Evolutionary conservation across 495 filamentous ascomycete species (phyloP), one percentile per base, ranked within the genome.

Genomic region (Penicillium coffeae): DNA sequence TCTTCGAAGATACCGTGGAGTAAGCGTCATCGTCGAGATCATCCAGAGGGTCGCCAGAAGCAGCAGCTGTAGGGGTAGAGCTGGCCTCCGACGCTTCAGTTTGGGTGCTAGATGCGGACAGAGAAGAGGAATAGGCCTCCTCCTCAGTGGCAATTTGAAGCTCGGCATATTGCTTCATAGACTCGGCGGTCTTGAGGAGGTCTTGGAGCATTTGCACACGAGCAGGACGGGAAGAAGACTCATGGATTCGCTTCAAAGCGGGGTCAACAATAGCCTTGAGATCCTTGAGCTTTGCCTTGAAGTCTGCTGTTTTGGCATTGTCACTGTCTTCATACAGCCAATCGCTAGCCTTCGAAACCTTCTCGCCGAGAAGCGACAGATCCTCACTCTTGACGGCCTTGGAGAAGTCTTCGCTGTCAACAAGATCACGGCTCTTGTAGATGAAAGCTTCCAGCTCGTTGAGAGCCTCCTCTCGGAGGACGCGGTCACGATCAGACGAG

Each of bases 371-470:
- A 20, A 59, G 56, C 3, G 70, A 60, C 22, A 88, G 75, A 51
- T 88, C 78, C 16, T 78, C 77, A 1, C 75, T 63, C 38, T 84
- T 91, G 38, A 90, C 82, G 10, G 76, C 81, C 9, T 71, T 75
- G 34, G 84, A 69, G 65, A 96, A 96, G 13, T 77, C 78, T 46
- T 86, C 81, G 51, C 87, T 83, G 13, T 86, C 83, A 8, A 94
- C 67, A 15, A 90, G 72, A 67, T 96, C 94, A 4, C 90, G 84
- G 34, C 85, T 81, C 50, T 81, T 84, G 76, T 99, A 99, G 36
- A 90, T 95, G 65, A 87, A 95, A n/a, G 78, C 82, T 65, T 99
- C 93, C 20, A 99, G 81, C 56, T 87, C 84, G 71, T 99, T 99
- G 21, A 96, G 71, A 8, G 88, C 79, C 66, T 96, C 93, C 63